These are phyloP conservation scores for Globisporangium emineosum DNA, from an alignment of 352 stramenopile genomes.

Conservation along the genomic window DNA sequence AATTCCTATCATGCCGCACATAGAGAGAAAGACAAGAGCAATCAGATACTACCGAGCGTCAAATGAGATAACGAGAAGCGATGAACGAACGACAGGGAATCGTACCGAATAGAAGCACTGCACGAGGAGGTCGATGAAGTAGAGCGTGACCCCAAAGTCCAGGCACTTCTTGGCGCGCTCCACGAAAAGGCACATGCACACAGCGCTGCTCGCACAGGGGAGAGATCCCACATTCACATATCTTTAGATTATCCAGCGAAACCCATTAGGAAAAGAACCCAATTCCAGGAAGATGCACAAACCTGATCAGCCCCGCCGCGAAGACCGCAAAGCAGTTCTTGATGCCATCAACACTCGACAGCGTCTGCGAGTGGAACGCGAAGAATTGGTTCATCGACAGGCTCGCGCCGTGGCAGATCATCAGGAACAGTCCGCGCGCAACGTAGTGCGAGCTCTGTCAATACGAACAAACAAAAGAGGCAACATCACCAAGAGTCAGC, in stretches of 20 bases:
- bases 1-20: conserved; percentile 45
- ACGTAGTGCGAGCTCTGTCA: conserved; percentile 79
- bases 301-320: conserved; percentile 51
- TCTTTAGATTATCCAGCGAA: background rate
- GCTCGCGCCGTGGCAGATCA: conserved; percentile 67
- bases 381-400: conserved; percentile 84
- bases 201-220: conserved; percentile 34
- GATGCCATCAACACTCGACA: conserved; percentile 71
- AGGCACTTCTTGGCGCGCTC: conserved; percentile 90
- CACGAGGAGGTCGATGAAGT: conserved; percentile 81
- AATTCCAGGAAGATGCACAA: too few species aligned
- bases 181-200: conserved; percentile 77
- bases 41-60: background rate
- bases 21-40: background rate
- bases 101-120: conserved; percentile 83
- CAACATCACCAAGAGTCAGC: background rate
- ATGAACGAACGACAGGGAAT: background rate
- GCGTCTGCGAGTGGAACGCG: conserved; percentile 74
- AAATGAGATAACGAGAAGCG: background rate
- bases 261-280: background rate
- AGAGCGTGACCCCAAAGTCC: conserved; percentile 89
- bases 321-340: conserved; percentile 81
- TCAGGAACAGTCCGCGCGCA: conserved; percentile 61
- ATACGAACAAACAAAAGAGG: background rate
- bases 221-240: background rate